These are phyloP conservation scores for Salix suchowensis DNA, from an alignment of 345 rosid species.

Conservation along the genomic window DNA sequence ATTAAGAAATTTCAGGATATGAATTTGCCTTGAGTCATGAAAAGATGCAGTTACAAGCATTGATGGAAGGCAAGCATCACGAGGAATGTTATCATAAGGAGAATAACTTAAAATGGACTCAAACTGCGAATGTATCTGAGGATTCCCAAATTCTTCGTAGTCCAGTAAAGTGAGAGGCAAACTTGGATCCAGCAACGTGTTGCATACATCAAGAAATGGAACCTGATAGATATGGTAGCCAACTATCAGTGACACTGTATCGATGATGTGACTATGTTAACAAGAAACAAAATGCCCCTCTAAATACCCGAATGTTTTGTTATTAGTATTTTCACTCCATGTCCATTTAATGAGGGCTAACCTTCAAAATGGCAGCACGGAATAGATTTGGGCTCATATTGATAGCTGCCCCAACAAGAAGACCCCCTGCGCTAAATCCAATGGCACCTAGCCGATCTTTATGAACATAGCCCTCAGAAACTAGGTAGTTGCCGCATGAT, in stretches of 20 bases:
- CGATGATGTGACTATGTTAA: background rate
- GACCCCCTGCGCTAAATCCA: constrained; percentile 73
- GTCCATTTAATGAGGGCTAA: constrained; percentile 10
- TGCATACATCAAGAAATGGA: constrained; percentile 78
- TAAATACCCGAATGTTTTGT: too few relatives aligned
- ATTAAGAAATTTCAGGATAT: background rate
- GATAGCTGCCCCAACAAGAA: constrained; percentile 71
- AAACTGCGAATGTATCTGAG: constrained; percentile 48
- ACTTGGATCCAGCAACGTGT: constrained; percentile 65
- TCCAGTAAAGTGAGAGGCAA: constrained; percentile 78
- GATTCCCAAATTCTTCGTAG: constrained; percentile 91
- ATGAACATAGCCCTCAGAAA: constrained; percentile 62
- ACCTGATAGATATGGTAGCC: constrained; percentile 43
- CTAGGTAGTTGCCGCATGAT: constrained; percentile 52
- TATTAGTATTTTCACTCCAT: background rate
- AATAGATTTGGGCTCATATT: constrained; percentile 62
- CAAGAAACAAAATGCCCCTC: background rate
- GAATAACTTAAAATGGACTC: constrained; percentile 57
- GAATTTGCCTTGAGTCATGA: constrained; percentile 68
- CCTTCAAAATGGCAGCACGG: constrained; percentile 74
- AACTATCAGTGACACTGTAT: background rate
- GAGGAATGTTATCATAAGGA: constrained; percentile 74
- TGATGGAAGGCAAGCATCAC: constrained; percentile 58
- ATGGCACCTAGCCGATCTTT: constrained; percentile 60
- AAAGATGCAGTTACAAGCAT: constrained; percentile 70